phyloP scores from a whole-genome alignment of 1,139 yeast species.

The Kluyveromyces marxianus region DNA sequence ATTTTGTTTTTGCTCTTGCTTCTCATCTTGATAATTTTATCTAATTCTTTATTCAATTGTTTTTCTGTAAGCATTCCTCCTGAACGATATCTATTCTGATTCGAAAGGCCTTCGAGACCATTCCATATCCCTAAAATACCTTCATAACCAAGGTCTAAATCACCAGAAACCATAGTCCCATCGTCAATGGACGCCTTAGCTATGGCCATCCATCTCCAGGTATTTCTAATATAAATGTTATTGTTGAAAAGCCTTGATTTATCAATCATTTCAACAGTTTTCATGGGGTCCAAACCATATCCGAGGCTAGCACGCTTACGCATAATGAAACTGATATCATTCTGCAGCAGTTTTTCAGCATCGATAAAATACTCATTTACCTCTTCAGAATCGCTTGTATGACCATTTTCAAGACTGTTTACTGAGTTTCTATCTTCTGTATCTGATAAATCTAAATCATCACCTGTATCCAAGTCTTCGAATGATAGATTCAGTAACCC shows the following conservation, averaged over 20 bases:
- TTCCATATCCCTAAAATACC: conserved; percentile 91
- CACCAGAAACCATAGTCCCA: conserved; percentile 60
- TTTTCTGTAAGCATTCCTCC: conserved; percentile 36
- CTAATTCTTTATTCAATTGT: conserved; percentile 40
- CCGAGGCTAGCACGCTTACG: conserved; percentile 64
- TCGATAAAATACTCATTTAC: conserved; percentile 22
- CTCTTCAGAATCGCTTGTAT: conserved; percentile 18
- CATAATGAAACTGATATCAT: conserved; percentile 62
- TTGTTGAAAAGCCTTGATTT: conserved; percentile 45
- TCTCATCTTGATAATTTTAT: conserved; percentile 30
- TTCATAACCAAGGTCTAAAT: conserved; percentile 72
- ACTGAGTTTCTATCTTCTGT: conserved; percentile 8
- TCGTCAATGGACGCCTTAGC: conserved; percentile 62
- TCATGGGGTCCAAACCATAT: conserved; percentile 63
- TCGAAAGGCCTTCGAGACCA: conserved; percentile 57
- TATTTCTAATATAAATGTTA: conserved; percentile 55
- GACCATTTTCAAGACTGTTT: conserved; percentile 12
- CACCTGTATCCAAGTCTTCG: conserved; percentile 28
- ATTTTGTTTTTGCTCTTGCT: conserved; percentile 21
- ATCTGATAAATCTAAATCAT: conserved; percentile 20
- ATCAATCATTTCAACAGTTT: conserved; percentile 57
- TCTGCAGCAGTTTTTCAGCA: conserved; percentile 37
- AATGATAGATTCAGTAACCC: conserved; percentile 23
- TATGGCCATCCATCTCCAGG: conserved; percentile 86
- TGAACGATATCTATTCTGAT: conserved; percentile 43